Conservation (phyloP, 495 filamentous ascomycete species). For the Physcia stellaris region DNA sequence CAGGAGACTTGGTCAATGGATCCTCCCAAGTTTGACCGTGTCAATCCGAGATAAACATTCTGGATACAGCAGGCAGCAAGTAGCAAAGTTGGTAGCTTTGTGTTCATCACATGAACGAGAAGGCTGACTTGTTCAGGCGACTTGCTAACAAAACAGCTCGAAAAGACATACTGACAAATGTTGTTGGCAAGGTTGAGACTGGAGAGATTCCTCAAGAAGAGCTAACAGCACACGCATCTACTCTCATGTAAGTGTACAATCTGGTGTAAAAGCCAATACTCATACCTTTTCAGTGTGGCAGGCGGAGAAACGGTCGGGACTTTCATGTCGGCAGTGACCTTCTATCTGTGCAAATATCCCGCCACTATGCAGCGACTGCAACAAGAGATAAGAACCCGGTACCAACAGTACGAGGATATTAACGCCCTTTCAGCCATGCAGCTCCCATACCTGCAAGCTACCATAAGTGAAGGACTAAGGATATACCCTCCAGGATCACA, state of each 20-base stretch:
- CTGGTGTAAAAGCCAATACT: not conserved
- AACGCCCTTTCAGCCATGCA: constrained; percentile 16
- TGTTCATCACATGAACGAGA: too few relatives aligned
- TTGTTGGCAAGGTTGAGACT: constrained; percentile 12
- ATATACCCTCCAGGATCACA: constrained; percentile 35
- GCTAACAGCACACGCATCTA: constrained; percentile 12
- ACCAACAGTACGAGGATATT: constrained; percentile 6
- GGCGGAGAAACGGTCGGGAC: constrained; percentile 17
- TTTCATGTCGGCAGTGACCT: constrained; percentile 11
- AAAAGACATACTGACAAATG: constrained; percentile 16
- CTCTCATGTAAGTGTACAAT: constrained; percentile 10
- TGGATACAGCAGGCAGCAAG: constrained; percentile 1
- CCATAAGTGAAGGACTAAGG: constrained; percentile 41
- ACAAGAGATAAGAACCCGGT: constrained; percentile 10
- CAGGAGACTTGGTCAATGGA: not conserved
- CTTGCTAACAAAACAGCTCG: not conserved
- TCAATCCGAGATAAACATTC: constrained; percentile 1
- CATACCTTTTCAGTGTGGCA: constrained; percentile 12
- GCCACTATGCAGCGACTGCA: not conserved
- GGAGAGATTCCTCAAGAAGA: constrained; percentile 16
- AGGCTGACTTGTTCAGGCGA: too few relatives aligned
- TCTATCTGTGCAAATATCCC: constrained; percentile 10
- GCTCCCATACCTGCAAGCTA: constrained; percentile 39
- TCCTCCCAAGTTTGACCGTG: constrained; percentile 3
- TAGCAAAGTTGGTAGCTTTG: constrained; percentile 2